A percentile compares a stretch with the other conserved stretches of the same genome.
These are phyloP conservation scores for Huiozyma naganishii DNA, from an alignment of 805 yeast genomes.

Conservation along the genomic window DNA sequence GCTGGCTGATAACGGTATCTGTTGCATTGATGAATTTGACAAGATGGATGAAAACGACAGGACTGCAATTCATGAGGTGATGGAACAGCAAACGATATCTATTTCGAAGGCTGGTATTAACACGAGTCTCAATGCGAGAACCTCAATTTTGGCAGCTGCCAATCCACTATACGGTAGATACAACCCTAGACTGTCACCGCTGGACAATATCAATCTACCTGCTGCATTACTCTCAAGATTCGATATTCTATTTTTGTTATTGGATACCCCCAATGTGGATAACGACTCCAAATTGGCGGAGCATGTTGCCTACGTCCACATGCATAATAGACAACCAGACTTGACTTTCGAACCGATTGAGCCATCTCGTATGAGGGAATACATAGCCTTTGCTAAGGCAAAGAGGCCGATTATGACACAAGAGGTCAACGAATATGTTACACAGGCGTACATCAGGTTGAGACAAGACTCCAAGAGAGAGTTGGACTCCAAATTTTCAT, in stretches of 20 bases:
- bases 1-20: slow-evolving; percentile 92
- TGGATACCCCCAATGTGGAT: slow-evolving; percentile 75
- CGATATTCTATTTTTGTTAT: slow-evolving; percentile 75
- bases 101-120: slow-evolving; percentile 97
- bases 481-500: slow-evolving; percentile 58
- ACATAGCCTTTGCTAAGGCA: slow-evolving; percentile 73
- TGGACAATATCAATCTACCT: slow-evolving; percentile 91
- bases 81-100: slow-evolving; percentile 98
- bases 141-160: slow-evolving; percentile 96
- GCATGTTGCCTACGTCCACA: slow-evolving; percentile 93
- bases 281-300: slow-evolving; percentile 77
- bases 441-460: slow-evolving; percentile 76
- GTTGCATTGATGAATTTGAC: slow-evolving; percentile 98
- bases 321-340: slow-evolving; percentile 81
- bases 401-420: slow-evolving; percentile 77
- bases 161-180: slow-evolving; percentile 94
- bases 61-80: slow-evolving; percentile 97
- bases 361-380: slow-evolving; percentile 73
- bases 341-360: slow-evolving; percentile 66
- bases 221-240: slow-evolving; percentile 94
- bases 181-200: slow-evolving; percentile 80
- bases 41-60: slow-evolving; percentile 96
- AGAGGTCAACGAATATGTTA: slow-evolving; percentile 79
- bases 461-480: slow-evolving; percentile 86
- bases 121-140: slow-evolving; percentile 89